Conservation (phyloP, 1,284 basidiomycete species). For the Ustilago lituana region DNA sequence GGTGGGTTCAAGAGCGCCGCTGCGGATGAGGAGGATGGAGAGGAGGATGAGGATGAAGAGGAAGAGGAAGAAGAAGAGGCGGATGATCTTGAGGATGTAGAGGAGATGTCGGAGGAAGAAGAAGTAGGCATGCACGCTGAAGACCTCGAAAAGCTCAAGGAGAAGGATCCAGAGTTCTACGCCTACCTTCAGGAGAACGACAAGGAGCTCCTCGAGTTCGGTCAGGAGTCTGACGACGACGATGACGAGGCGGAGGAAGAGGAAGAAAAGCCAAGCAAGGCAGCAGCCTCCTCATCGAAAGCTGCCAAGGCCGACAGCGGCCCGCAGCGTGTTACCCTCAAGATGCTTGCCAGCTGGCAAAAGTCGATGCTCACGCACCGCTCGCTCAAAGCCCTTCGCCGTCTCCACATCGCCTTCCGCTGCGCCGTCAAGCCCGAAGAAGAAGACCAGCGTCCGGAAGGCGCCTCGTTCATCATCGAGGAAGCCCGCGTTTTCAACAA, state of each 20-base stretch:
- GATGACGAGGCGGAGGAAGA: constrained; percentile 54
- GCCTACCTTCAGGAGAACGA: constrained; percentile 98
- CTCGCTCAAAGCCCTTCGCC: constrained; percentile 84
- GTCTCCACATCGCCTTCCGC: constrained; percentile 73
- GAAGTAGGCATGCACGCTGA: constrained; percentile 72
- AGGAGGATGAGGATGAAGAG: constrained; percentile 51
- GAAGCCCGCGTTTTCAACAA: constrained; percentile 78
- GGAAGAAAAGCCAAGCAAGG: constrained; percentile 17
- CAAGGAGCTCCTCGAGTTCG: constrained; percentile 83
- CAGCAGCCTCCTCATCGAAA: constrained; percentile 25
- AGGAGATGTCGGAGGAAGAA: constrained; percentile 57
- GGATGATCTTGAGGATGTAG: constrained; percentile 56
- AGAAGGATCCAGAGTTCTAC: constrained; percentile 98
- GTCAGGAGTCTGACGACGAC: constrained; percentile 68
- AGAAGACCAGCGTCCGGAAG: constrained; percentile 38
- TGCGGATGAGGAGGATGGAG: constrained; percentile 39
- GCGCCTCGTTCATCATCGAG: constrained; percentile 56
- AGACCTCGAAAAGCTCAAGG: constrained; percentile 87
- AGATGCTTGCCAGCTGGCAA: constrained; percentile 84
- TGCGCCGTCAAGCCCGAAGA: constrained; percentile 61
- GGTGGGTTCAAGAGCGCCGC: constrained; percentile 61
- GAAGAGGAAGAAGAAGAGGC: constrained; percentile 40
- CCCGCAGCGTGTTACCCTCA: constrained; percentile 74
- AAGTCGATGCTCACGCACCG: constrained; percentile 86
- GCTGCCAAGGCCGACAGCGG: constrained; percentile 24